Evolutionary conservation across 257 asterid genomes (phyloP).

Genomic region (Solanum bulbocastanum): DNA sequence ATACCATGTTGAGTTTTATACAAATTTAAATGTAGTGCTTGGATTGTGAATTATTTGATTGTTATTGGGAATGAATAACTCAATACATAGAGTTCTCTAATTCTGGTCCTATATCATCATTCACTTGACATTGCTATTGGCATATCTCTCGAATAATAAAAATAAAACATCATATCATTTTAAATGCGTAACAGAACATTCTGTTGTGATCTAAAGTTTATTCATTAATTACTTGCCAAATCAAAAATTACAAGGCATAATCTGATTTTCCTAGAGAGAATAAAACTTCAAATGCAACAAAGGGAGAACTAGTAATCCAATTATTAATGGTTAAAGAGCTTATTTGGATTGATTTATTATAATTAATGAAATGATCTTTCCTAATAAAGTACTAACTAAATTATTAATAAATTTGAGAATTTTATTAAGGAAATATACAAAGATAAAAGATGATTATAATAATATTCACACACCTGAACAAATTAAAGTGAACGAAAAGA

Average conservation of each 20-base stretch:
- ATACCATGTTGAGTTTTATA: fast-evolving
- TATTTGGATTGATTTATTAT: neutral
- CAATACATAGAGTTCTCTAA: neutral
- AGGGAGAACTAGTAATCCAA: neutral
- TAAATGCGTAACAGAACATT: neutral
- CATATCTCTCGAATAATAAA: neutral
- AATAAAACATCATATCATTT: neutral
- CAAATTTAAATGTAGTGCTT: neutral
- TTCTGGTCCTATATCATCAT: neutral
- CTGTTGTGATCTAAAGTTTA: neutral
- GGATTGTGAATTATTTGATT: neutral
- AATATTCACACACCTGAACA: neutral
- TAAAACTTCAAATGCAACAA: neutral
- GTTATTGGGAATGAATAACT: neutral
- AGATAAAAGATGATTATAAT: neutral
- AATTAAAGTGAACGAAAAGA: too few relatives aligned
- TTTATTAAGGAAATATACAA: neutral
- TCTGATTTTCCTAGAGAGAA: neutral
- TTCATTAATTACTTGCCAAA: neutral
- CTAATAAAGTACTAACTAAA: neutral
- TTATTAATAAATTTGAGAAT: too few relatives aligned
- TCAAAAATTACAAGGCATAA: neutral
- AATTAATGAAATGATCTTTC: neutral
- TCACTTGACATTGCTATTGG: neutral
- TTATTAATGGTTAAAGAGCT: neutral